A percentile compares a stretch with the other conserved stretches of the same genome.
Conservation (phyloP, 352 stramenopile genomes). For the Pythium aristosporum region DNA sequence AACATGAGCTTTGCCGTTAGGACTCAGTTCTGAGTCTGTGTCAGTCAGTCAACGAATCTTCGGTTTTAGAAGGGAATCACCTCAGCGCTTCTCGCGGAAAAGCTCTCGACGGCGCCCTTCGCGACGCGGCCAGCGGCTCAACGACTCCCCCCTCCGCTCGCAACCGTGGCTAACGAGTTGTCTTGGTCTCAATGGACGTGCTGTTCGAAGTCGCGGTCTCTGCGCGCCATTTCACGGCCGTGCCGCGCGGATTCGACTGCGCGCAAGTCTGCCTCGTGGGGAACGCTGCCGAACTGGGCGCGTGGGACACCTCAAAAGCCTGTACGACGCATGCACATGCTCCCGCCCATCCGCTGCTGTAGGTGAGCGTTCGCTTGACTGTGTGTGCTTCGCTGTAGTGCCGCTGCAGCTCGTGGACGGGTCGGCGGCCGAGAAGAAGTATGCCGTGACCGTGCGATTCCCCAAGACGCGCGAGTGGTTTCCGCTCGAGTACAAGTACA, state of each 20-base stretch:
- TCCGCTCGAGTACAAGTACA: constrained; percentile 81
- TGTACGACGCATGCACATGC: constrained; percentile 30
- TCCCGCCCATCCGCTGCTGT: neutral
- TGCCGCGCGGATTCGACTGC: constrained; percentile 16
- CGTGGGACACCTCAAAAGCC: constrained; percentile 56
- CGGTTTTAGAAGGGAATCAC: constrained; percentile 21
- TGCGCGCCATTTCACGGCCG: constrained; percentile 16
- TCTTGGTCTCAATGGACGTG: constrained; percentile 15
- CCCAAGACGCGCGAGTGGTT: constrained; percentile 9
- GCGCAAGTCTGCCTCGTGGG: constrained; percentile 54
- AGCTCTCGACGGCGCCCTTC: neutral
- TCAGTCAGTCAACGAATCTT: constrained; percentile 18
- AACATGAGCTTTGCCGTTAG: neutral
- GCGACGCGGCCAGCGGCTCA: neutral
- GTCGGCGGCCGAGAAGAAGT: constrained; percentile 36
- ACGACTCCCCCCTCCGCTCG: neutral
- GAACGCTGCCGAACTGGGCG: constrained; percentile 49
- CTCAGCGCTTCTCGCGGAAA: neutral
- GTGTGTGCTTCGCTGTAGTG: constrained; percentile 29
- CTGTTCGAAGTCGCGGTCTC: constrained; percentile 25
- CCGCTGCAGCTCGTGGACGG: constrained; percentile 40
- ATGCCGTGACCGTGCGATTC: constrained; percentile 38
- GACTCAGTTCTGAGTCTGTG: constrained; percentile 10
- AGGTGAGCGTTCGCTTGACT: neutral
- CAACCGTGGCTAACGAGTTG: neutral